Percentiles rank a stretch among this genome's conserved stretches.
Evolutionary conservation across 2,329 filamentous ascomycete genomes (phyloP).

Genomic region (Dactylellina cionopaga): DNA sequence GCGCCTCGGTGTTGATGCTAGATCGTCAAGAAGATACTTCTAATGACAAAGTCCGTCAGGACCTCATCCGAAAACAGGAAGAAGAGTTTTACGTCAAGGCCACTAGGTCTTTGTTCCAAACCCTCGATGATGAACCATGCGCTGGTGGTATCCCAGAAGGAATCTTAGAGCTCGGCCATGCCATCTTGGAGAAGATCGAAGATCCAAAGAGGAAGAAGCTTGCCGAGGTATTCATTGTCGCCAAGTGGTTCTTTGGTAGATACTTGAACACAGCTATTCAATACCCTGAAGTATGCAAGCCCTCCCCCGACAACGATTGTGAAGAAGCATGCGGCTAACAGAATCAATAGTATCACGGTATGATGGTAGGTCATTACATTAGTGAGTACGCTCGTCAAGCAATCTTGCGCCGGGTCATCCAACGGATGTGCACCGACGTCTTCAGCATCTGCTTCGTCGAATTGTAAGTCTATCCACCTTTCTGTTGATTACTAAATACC

Average conservation of each 20-base stretch:
- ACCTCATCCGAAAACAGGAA: conserved; percentile 67
- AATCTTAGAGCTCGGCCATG: conserved; percentile 83
- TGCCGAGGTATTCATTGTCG: conserved; percentile 71
- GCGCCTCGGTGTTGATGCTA: conserved; percentile 77
- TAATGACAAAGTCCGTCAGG: conserved; percentile 68
- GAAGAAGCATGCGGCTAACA: conserved; percentile 53
- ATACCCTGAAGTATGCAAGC: conserved; percentile 77
- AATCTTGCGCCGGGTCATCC: conserved; percentile 66
- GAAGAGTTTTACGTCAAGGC: conserved; percentile 89
- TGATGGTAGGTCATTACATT: conserved; percentile 90
- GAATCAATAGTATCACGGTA: conserved; percentile 65
- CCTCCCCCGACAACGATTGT: background rate
- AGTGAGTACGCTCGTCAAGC: conserved; percentile 88
- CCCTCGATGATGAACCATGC: conserved; percentile 81
- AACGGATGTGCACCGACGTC: conserved; percentile 60
- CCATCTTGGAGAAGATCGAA: conserved; percentile 78
- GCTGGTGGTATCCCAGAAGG: conserved; percentile 86
- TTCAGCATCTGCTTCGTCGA: conserved; percentile 57
- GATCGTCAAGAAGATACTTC: conserved; percentile 84
- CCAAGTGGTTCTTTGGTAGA: conserved; percentile 89
- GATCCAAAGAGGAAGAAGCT: conserved; percentile 74
- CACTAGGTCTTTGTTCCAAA: conserved; percentile 80
- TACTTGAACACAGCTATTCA: conserved; percentile 86
- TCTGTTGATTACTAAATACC: background rate
- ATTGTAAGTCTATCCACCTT: conserved; percentile 51